phyloP scores from a whole-genome alignment of 495 filamentous ascomycete species.

The Aspergillus sclerotiicarbonarius region DNA sequence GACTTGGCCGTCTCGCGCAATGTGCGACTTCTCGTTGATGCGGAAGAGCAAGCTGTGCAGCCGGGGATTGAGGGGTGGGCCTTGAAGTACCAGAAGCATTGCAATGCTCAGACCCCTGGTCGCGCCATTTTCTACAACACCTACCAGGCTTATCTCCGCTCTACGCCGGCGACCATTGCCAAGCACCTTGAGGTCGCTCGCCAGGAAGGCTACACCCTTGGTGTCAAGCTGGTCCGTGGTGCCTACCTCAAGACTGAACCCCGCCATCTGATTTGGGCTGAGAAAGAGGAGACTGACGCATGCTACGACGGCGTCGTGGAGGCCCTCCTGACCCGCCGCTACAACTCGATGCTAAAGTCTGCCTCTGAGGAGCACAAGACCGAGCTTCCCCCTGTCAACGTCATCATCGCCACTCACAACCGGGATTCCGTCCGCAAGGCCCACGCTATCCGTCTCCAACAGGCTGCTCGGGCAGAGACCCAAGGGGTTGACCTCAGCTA shows the following conservation, averaged over 20 bases:
- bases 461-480: constrained; percentile 40
- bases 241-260: constrained; percentile 85
- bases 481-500: constrained; percentile 66
- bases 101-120: constrained; percentile 57
- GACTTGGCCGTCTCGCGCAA: constrained; percentile 67
- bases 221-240: constrained; percentile 89
- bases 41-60: constrained; percentile 81
- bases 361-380: constrained; percentile 26
- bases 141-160: constrained; percentile 83
- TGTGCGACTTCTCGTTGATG: constrained; percentile 81
- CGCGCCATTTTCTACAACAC: constrained; percentile 69
- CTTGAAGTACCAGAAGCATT: constrained; percentile 76
- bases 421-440: constrained; percentile 73
- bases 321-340: constrained; percentile 54
- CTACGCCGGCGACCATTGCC: constrained; percentile 61
- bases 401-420: constrained; percentile 93
- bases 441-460: constrained; percentile 54
- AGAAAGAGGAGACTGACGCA: constrained; percentile 76
- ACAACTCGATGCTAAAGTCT: constrained; percentile 50
- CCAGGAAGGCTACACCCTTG: constrained; percentile 71
- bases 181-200: constrained; percentile 64
- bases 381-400: constrained; percentile 60
- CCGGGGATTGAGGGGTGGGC: constrained; percentile 85
- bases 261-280: constrained; percentile 71
- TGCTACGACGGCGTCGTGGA: constrained; percentile 63